Evolutionary conservation across 345 rosid genomes (phyloP), one percentile per base, ranked within the genome.

Genomic region (Dipteronia dyeriana): DNA sequence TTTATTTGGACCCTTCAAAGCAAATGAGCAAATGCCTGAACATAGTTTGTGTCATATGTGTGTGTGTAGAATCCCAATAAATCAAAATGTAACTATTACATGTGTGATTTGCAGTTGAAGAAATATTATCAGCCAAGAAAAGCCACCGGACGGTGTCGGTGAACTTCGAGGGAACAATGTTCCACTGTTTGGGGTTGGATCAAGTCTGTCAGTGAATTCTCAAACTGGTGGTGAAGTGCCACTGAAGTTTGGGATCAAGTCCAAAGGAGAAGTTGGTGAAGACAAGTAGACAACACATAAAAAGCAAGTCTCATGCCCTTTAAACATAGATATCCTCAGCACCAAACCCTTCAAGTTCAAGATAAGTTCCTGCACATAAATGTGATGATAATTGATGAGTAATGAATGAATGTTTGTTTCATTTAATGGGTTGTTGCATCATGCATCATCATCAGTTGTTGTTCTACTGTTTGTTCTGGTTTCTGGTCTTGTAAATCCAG

Each of bases 171-270:
- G 95, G 9, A 82, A 82, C 53, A 92, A 83, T 79, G 91, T 92
- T 70, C 91, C 94, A 10, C 74, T 92, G 13, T 94, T 92, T 62
- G 98, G 97, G 38, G 98, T 94, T 0, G 95, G 94, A 80, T 89
- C 93, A 61, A 82, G 85, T 76, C 77, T 92, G 23, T 56, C 76
- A 25, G 82, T 84, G 41, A 29, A 31, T 57, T 75, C 91, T 14
- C 88, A 76, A 69, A 87, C 78, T 17, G 91, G 87, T 1, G 85
- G 83, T 20, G 79, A 70, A 38, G 80, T 90, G 75, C 92, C 92
- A 22, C 62, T 94, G 82, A 82, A 73, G 63, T 86, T 94, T 20
- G 95, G 86, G 81, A 76, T 94, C 72, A 80, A 75, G 45, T 86
- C 95, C 1, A 77, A 90, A 77, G 95, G 95, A 10, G 74, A 94